Evolutionary conservation across 495 filamentous ascomycete genomes (phyloP).

Genomic region (Pseudomonodictys pantanalensis): DNA sequence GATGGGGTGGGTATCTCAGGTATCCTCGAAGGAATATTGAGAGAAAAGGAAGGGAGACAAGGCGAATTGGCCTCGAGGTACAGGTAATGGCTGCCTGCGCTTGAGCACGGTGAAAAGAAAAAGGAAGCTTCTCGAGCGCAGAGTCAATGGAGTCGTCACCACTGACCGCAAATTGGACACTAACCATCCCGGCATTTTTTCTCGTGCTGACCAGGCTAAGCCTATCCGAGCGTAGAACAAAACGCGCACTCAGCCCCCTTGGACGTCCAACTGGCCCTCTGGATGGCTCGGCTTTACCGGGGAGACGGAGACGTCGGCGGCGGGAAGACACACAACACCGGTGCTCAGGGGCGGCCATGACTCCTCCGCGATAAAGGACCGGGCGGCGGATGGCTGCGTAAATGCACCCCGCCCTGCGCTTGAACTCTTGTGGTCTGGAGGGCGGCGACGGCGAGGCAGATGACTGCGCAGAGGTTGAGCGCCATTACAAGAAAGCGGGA

Average conservation of each 20-base stretch:
- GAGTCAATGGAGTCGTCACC: constrained; percentile 9
- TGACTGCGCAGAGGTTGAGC: background rate
- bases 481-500: constrained; percentile 2
- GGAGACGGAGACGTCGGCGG: background rate
- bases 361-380: constrained; percentile 17
- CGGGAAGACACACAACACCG: background rate
- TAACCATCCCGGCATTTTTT: constrained; percentile 21
- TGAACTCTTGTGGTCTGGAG: background rate
- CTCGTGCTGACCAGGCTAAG: constrained; percentile 14
- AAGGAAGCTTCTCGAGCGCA: constrained; percentile 15
- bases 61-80: constrained; percentile 28
- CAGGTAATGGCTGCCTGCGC: constrained; percentile 15
- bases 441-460: background rate
- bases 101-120: constrained; percentile 12
- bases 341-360: background rate
- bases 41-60: constrained; percentile 3
- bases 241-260: constrained; percentile 1
- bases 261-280: background rate
- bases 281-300: background rate
- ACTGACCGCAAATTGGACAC: constrained; percentile 1
- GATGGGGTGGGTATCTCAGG: background rate
- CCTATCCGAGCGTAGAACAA: background rate
- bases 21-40: background rate
- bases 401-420: constrained; percentile 18
- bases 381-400: background rate